Evolutionary conservation across 768 basidiomycete species (phyloP).

Genomic region (Naganishia vaughanmartiniae): DNA sequence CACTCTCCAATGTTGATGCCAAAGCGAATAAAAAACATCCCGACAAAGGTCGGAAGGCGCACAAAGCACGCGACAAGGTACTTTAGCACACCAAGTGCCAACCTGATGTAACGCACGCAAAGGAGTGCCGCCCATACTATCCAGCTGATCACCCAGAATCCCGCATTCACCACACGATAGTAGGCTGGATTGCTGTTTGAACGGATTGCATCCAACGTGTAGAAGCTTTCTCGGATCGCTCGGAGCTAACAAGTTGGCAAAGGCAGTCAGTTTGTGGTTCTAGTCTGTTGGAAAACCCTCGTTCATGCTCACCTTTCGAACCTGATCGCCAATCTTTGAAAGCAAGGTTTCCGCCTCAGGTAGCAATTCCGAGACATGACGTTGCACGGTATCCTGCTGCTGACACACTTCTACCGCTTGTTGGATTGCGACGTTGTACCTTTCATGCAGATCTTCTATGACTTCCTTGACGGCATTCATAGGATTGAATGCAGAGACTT

Average conservation of each 20-base stretch:
- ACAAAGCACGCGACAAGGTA: neutral
- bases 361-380: constrained; percentile 7
- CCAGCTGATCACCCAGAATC: constrained; percentile 4
- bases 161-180: constrained; percentile 15
- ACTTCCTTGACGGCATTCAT: neutral
- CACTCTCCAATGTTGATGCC: neutral
- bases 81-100: neutral
- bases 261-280: too few species aligned
- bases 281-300: neutral
- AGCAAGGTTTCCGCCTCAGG: constrained; percentile 16
- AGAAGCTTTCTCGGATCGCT: constrained; percentile 16
- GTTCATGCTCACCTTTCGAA: constrained; percentile 7
- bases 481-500: neutral
- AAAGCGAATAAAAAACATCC: neutral
- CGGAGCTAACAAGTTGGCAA: neutral
- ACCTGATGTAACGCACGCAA: neutral
- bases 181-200: constrained; percentile 17
- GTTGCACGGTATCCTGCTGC: constrained; percentile 16
- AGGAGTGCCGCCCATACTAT: neutral
- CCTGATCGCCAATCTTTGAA: constrained; percentile 17
- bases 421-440: constrained; percentile 9
- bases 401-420: constrained; percentile 14
- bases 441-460: neutral
- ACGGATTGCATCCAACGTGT: constrained; percentile 16
- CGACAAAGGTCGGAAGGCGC: neutral